These are phyloP conservation scores for Trichoderma atrobrunneum DNA, from an alignment of 2,329 filamentous ascomycete species.

Conservation along the genomic window DNA sequence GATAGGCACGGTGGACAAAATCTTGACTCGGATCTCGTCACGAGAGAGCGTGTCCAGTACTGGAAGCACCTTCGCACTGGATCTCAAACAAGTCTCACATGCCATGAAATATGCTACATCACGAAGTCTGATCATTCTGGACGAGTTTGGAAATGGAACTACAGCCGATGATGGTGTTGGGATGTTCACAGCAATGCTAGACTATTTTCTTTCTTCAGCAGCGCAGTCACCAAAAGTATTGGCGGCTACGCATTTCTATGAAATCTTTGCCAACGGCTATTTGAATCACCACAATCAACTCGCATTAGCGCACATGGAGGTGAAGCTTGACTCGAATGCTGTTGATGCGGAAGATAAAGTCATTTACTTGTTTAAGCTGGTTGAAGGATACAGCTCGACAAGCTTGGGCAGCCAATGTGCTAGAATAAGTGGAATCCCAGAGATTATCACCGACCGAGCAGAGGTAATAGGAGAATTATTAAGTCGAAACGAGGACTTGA, in stretches of 20 bases:
- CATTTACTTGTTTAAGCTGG: slow-evolving; percentile 71
- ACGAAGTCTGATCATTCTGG: slow-evolving; percentile 79
- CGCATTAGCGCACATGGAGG: slow-evolving; percentile 68
- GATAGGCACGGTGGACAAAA: slow-evolving; percentile 88
- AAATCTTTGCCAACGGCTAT: slow-evolving; percentile 67
- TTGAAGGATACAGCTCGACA: slow-evolving; percentile 65
- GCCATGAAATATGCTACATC: slow-evolving; percentile 71
- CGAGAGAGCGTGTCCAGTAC: slow-evolving; percentile 58
- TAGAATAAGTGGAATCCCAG: slow-evolving; percentile 77
- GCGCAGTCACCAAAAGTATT: slow-evolving; percentile 54
- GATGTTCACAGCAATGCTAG: slow-evolving; percentile 55
- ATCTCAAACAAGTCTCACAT: slow-evolving; percentile 81
- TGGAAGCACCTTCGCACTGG: slow-evolving; percentile 67
- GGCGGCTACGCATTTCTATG: slow-evolving; percentile 63
- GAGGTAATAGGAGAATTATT: slow-evolving; percentile 68
- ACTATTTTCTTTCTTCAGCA: slow-evolving; percentile 51
- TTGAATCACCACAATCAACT: slow-evolving; percentile 51
- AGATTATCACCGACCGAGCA: slow-evolving; percentile 69
- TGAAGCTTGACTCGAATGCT: slow-evolving; percentile 56
- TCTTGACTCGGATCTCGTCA: slow-evolving; percentile 81
- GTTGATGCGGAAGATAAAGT: slow-evolving; percentile 58
- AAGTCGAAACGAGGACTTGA: slow-evolving; percentile 60
- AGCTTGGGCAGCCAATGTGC: slow-evolving; percentile 89
- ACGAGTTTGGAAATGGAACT: slow-evolving; percentile 79
- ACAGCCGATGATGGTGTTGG: slow-evolving; percentile 57